phyloP scores from a whole-genome alignment of 805 yeast species.

The Metschnikowia continentalis region DNA sequence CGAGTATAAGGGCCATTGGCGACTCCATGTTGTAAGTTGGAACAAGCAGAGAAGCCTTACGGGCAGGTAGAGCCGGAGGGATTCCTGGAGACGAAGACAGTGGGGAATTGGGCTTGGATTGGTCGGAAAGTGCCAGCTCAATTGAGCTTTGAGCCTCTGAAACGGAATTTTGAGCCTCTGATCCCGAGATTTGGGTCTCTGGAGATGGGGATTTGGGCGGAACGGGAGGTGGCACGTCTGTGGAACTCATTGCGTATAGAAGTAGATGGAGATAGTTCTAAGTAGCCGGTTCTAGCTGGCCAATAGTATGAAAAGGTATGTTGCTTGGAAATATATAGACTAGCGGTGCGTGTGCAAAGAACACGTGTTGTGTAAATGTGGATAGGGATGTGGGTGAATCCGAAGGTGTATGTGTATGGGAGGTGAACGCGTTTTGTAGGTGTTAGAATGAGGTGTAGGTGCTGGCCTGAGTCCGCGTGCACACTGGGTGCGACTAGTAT shows the following conservation, averaged over 20 bases:
- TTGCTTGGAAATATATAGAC: not conserved
- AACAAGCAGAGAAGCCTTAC: not conserved
- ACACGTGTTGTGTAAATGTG: not conserved
- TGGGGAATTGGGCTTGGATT: not conserved
- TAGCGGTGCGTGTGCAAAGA: not conserved
- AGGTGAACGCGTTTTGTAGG: not conserved
- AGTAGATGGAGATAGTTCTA: not conserved
- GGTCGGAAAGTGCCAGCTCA: not conserved
- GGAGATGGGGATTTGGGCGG: not conserved
- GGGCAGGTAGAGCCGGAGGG: conserved; percentile 10
- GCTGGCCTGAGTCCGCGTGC: not conserved
- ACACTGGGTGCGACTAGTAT: conserved; percentile 1
- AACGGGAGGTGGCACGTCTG: conserved; percentile 1
- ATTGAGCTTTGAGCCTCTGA: not conserved
- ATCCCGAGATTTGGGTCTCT: not conserved
- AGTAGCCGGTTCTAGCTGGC: not conserved
- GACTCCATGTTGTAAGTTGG: conserved; percentile 9
- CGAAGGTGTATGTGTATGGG: not conserved
- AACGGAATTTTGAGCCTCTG: too few relatives aligned
- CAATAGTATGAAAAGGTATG: not conserved
- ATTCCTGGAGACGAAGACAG: not conserved
- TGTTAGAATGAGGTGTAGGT: not conserved
- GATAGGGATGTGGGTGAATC: too few relatives aligned
- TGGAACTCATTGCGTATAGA: not conserved
- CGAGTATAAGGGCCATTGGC: conserved; percentile 9